Base-by-base conservation (phyloP, 176 grass and related monocot species). In the Alloteropsis semialata region DNA sequence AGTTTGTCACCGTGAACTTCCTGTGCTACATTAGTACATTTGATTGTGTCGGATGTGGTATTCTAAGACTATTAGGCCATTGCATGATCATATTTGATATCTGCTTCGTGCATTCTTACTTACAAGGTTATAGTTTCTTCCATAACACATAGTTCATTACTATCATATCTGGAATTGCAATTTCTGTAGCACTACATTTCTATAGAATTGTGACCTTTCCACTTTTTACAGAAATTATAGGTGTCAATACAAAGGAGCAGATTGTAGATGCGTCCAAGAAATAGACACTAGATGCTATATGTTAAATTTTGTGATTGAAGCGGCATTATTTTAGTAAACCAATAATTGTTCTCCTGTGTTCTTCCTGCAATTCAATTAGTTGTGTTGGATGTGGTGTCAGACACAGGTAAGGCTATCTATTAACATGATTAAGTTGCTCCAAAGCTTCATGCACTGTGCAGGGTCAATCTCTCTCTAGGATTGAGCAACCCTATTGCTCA, bases 301-400 rank as follows among this genome's bases (percentile, higher is more conserved):
- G n/a, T 48, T 41, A 79, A 79, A 65, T 10, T 80, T 65, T 66
- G 58, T n/a, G n/a, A 66, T 61, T 32, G 6, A 54, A 74, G 16
- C 11, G 29, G 39, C 22, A 24, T 74, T 81, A 48, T 80, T 67
- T 65, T 80, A 51, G 13, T 10, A 25, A 41, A 36, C 29, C 50
- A 79, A 24, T 79, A n/a, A 10, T 65, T 36, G 16, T 1, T 49
- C 3, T 66, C 7, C 19, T 50, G 7, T 19, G 29, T 51, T 53
- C 6, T 51, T 62, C 27, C 58, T 80, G 44, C 15, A 37, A 66
- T 79, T 18, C 11, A 51, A n/a, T n/a, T n/a, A n/a, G n/a, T n/a
- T n/a, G 3, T 38, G 3, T 79, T 51, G 21, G 18, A 38, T 25
- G 8, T 24, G 77, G 10, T 4, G 0, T 64, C 10, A n/a, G 10